Evolutionary conservation across 2,329 filamentous ascomycete genomes (phyloP), one percentile per base, ranked within the genome.

Genomic region (Pseudopyrenochaeta lycopersici): DNA sequence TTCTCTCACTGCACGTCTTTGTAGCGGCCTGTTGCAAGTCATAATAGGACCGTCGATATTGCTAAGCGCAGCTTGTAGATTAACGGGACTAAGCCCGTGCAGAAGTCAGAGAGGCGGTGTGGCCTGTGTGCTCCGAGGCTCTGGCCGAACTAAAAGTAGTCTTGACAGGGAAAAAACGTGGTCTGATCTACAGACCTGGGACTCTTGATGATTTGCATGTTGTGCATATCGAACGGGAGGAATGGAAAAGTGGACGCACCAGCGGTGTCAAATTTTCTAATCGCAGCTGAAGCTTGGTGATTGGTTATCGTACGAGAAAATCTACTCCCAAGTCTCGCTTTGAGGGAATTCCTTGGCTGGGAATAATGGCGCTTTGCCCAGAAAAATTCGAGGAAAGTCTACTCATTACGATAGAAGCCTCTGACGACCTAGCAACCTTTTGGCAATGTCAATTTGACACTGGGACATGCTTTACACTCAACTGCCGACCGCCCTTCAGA

Each of bases 61-160:
- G 40, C 40, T 45, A 50, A 23, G 43, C 35, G 42, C 46, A 48
- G 39, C 44, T 43, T 43, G 39, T 39, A 41, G 14, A 31, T 18
- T 17, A 44, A 46, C 33, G 14, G 33, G 35, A 36, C 35, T 29
- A 21, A 11, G 30, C 41, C 32, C 29, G 33, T 43, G 42, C 27
- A 35, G 20, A 38, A 23, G 41, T 43, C 38, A 49, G 60, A 53
- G 45, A 54, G 57, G 64, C 66, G 66, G 66, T 69, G 63, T 62
- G 55, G 62, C 43, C 52, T 29, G 39, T 58, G 29, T 47, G 44
- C 57, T 47, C 52, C 67, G 65, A 60, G 65, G 67, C 56, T 45
- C 32, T 55, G 58, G 58, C 48, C 54, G 44, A 39, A 44, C 52
- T 52, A 44, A 48, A 29, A 46, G 40, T 29, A 30, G 40, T 42